Evolutionary conservation across 345 rosid genomes (phyloP).

Genomic region (Corymbia maculata): DNA sequence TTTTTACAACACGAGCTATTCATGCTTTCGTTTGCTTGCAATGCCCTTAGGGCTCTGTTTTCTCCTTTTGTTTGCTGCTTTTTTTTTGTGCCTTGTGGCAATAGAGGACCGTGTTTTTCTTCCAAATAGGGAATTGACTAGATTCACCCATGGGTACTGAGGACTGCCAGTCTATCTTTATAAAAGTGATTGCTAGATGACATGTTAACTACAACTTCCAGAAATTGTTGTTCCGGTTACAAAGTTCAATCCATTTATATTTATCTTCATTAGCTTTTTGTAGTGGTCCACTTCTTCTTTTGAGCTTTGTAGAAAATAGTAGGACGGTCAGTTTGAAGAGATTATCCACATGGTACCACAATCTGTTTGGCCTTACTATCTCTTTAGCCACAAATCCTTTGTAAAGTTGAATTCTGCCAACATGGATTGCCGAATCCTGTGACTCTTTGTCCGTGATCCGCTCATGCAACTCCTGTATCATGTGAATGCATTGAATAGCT

Average conservation of each 20-base stretch:
- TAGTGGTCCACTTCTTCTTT: not conserved
- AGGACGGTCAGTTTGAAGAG: not conserved
- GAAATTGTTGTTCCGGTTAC: not conserved
- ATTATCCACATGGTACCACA: not conserved
- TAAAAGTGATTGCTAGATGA: not conserved
- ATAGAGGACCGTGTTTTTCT: not conserved
- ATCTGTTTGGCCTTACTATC: not conserved
- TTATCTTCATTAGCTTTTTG: not conserved
- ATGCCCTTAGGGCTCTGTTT: not conserved
- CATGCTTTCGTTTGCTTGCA: not conserved
- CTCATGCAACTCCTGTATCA: not conserved
- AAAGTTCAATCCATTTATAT: not conserved
- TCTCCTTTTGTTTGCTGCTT: not conserved
- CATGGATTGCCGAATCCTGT: not conserved
- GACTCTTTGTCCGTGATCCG: not conserved
- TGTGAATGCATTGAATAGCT: not conserved
- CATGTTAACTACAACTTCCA: not conserved
- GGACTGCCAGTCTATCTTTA: not conserved
- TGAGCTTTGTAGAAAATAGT: not conserved
- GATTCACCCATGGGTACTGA: not conserved
- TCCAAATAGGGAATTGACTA: not conserved
- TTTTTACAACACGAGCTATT: not conserved
- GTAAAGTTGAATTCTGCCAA: not conserved
- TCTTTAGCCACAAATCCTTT: not conserved
- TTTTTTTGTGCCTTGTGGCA: not conserved